A percentile compares a stretch with the other conserved stretches of the same genome.
Conservation (phyloP, 1,284 basidiomycete genomes). For the Malassezia nana region DNA sequence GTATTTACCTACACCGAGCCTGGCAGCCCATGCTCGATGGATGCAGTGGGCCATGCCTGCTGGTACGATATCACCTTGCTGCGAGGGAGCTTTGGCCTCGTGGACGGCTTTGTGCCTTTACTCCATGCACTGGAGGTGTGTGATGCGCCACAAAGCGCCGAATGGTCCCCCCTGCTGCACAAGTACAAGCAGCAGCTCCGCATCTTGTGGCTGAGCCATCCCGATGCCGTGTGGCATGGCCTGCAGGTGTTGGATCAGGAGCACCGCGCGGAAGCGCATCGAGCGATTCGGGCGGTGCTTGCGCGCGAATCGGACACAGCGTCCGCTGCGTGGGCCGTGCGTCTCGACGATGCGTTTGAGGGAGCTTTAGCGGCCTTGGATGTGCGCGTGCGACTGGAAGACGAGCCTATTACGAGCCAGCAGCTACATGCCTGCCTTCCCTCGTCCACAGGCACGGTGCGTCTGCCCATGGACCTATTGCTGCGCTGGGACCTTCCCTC, state of each 20-base stretch:
- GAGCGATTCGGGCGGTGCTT: background rate
- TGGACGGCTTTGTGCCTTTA: constrained; percentile 7
- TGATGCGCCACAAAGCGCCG: background rate
- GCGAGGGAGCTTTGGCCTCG: background rate
- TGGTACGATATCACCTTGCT: constrained; percentile 8
- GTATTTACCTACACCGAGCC: background rate
- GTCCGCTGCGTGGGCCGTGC: background rate
- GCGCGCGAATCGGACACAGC: background rate
- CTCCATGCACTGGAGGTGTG: constrained; percentile 2
- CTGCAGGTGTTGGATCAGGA: background rate
- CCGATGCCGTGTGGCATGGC: constrained; percentile 3
- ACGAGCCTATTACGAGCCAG: background rate
- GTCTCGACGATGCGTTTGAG: background rate
- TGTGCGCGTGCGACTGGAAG: background rate
- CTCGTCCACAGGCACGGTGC: background rate
- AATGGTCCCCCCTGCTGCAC: background rate
- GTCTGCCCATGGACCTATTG: background rate
- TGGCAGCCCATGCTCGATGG: background rate
- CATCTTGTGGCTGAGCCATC: constrained; percentile 4
- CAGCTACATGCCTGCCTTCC: no score
- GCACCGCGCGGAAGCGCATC: background rate
- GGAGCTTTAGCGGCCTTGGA: background rate
- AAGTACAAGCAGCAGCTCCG: background rate
- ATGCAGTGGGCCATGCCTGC: background rate
- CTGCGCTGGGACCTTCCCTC: constrained; percentile 1